phyloP scores from a whole-genome alignment of 768 basidiomycete species.

The Leccinum rimulosum region DNA sequence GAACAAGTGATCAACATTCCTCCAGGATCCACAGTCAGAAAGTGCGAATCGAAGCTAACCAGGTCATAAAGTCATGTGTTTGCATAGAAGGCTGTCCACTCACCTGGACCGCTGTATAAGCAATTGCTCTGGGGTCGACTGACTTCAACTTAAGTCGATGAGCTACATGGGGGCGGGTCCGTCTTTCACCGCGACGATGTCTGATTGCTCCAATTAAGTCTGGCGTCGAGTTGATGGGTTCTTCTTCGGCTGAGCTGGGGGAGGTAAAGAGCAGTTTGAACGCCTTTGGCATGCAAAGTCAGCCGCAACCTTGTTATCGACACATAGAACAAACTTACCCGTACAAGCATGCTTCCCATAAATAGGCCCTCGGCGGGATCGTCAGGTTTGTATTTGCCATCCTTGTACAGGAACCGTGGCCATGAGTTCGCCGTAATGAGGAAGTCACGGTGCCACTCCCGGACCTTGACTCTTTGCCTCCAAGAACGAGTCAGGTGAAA shows the following conservation, averaged over 20 bases:
- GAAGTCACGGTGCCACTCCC: neutral
- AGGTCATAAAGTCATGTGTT: neutral
- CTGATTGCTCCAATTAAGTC: neutral
- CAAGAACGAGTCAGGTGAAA: neutral
- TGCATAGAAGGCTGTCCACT: neutral
- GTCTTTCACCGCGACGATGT: neutral
- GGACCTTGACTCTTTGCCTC: neutral
- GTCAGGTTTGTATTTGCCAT: neutral
- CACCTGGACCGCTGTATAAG: neutral
- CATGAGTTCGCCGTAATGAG: neutral
- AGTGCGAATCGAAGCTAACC: neutral
- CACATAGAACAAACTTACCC: neutral
- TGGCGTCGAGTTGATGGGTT: too few relatives aligned
- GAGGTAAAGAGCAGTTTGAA: conserved; percentile 1
- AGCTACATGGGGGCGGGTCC: neutral
- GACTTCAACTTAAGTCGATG: neutral
- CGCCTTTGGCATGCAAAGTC: neutral
- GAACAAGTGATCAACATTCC: neutral
- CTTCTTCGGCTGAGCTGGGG: neutral
- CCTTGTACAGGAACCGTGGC: neutral
- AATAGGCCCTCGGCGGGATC: neutral
- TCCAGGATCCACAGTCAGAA: neutral
- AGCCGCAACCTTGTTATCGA: neutral
- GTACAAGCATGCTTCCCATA: neutral
- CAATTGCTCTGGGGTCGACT: neutral